A percentile compares a stretch with the other conserved stretches of the same genome.
These are phyloP conservation scores for Ceriops tagal DNA, from an alignment of 345 rosid genomes.

Conservation along the genomic window DNA sequence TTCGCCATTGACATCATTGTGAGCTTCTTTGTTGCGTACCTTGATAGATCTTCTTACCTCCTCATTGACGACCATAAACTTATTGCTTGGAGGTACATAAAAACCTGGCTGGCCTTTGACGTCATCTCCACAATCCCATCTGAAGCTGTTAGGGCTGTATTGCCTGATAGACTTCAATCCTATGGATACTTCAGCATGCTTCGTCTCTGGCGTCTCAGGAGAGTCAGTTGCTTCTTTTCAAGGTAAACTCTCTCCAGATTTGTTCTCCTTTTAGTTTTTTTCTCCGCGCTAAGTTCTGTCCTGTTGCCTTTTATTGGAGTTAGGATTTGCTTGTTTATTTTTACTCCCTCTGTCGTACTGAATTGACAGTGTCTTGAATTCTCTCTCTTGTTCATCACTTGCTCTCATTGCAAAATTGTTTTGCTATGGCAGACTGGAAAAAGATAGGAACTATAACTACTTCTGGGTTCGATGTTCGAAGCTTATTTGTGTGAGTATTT, in stretches of 20 bases:
- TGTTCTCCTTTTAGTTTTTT: neutral
- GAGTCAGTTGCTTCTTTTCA: slow-evolving; percentile 66
- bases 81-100: slow-evolving; percentile 61
- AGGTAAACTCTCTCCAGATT: slow-evolving; percentile 23
- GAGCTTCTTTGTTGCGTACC: slow-evolving; percentile 78
- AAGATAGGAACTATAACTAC: slow-evolving; percentile 69
- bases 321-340: neutral
- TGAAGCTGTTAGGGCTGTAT: slow-evolving; percentile 38
- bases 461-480: slow-evolving; percentile 61
- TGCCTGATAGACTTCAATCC: slow-evolving; percentile 43
- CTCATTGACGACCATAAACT: slow-evolving; percentile 49
- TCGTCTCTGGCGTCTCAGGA: slow-evolving; percentile 89
- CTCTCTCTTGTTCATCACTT: neutral
- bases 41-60: slow-evolving; percentile 63
- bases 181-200: slow-evolving; percentile 76
- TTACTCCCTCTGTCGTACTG: neutral
- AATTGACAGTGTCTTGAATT: neutral
- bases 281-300: too few species aligned
- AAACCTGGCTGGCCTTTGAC: slow-evolving; percentile 58
- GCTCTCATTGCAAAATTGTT: neutral
- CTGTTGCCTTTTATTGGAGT: neutral
- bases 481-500: slow-evolving; percentile 62
- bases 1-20: slow-evolving; percentile 65
- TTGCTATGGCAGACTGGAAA: slow-evolving; percentile 58
- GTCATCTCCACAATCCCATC: slow-evolving; percentile 72